These are phyloP conservation scores for Fomitopsis serialis DNA, from an alignment of 768 basidiomycete species.

Conservation along the genomic window DNA sequence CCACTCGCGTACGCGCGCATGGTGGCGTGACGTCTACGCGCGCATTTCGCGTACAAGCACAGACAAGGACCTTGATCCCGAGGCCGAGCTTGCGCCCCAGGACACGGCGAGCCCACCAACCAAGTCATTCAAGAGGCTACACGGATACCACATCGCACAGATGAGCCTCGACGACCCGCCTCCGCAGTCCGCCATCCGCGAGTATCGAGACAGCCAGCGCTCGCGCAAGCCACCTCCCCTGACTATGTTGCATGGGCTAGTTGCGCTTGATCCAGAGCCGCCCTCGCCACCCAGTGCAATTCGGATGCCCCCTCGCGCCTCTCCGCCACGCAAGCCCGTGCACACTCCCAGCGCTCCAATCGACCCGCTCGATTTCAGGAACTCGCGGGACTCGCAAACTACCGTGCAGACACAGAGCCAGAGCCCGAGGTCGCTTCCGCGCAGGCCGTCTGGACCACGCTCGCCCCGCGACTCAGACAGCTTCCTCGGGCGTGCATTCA, in stretches of 20 bases:
- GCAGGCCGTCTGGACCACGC: background rate
- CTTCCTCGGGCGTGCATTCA: slow-evolving; percentile 19
- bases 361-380: background rate
- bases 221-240: background rate
- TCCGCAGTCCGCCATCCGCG: slow-evolving; percentile 29
- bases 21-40: slow-evolving; percentile 15
- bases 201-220: slow-evolving; percentile 21
- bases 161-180: slow-evolving; percentile 34
- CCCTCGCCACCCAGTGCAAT: background rate
- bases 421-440: background rate
- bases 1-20: slow-evolving; percentile 6
- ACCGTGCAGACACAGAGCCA: background rate
- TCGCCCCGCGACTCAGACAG: slow-evolving; percentile 14
- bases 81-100: slow-evolving; percentile 5
- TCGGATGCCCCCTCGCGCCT: background rate
- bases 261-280: background rate
- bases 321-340: background rate
- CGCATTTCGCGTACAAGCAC: slow-evolving; percentile 9
- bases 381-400: background rate
- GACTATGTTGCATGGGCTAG: background rate
- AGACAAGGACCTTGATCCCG: background rate
- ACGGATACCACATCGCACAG: slow-evolving; percentile 13
- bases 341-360: background rate
- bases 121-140: slow-evolving; percentile 8
- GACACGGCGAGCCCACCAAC: too few relatives aligned